These are phyloP conservation scores for Aspergillus tubingensis DNA, from an alignment of 2,329 filamentous ascomycete genomes.

Conservation along the genomic window DNA sequence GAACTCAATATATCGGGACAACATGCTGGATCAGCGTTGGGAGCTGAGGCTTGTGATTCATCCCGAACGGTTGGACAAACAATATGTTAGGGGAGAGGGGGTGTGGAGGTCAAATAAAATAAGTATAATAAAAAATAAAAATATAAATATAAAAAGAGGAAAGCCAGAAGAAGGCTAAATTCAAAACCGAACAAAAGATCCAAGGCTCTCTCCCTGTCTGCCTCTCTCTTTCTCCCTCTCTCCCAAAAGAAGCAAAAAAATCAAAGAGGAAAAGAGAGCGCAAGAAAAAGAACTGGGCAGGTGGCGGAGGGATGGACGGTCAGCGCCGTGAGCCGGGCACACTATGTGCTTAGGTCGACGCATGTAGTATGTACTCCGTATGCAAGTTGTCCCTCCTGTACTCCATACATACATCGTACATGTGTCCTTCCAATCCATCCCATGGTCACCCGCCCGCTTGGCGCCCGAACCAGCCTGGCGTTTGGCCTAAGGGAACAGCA, in stretches of 20 bases:
- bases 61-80: not conserved
- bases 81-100: not conserved
- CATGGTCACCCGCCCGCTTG: slow-evolving; percentile 9
- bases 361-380: slow-evolving; percentile 3
- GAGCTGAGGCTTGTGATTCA: not conserved
- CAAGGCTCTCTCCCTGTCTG: not conserved
- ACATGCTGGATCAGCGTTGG: not conserved
- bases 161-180: not conserved
- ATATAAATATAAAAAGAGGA: no score
- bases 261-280: no score
- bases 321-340: not conserved
- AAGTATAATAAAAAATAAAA: not conserved
- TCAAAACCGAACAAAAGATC: not conserved
- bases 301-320: not conserved
- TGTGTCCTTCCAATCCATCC: slow-evolving; percentile 1
- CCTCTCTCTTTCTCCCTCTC: not conserved
- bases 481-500: not conserved
- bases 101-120: not conserved
- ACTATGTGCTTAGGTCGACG: not conserved
- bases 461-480: not conserved
- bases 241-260: not conserved
- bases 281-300: no score
- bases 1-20: not conserved
- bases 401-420: not conserved
- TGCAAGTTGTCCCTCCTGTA: not conserved